Evolutionary conservation across 1,284 basidiomycete genomes (phyloP).

Genomic region (Meira nashicola): DNA sequence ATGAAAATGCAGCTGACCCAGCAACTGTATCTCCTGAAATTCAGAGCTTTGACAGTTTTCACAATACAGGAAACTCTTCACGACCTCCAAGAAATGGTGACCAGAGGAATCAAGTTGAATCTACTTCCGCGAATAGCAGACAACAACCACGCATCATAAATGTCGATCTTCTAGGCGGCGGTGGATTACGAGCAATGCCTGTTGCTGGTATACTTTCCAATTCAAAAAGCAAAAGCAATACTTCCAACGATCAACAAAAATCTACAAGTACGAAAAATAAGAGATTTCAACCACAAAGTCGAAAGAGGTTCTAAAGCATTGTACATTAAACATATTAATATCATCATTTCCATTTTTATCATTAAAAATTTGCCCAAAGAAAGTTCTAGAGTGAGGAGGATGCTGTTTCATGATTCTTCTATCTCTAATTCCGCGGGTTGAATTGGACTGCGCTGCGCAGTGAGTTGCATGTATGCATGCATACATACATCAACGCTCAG

Average conservation of each 20-base stretch:
- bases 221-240: not conserved
- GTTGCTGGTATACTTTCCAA: not conserved
- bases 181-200: constrained; percentile 1
- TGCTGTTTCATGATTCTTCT: too few species aligned
- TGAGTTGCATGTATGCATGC: too few species aligned
- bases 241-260: not conserved
- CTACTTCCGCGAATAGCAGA: not conserved
- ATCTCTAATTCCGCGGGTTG: too few species aligned
- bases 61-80: not conserved
- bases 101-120: not conserved
- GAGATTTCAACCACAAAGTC: too few species aligned
- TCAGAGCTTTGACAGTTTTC: not conserved
- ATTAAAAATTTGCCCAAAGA: too few species aligned
- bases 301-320: too few species aligned
- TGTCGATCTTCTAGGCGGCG: not conserved
- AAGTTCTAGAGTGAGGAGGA: too few species aligned
- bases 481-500: too few species aligned
- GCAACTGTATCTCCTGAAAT: not conserved
- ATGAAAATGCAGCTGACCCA: not conserved
- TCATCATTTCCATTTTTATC: too few species aligned
- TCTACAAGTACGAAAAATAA: too few species aligned
- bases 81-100: not conserved
- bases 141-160: not conserved
- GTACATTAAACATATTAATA: too few species aligned
- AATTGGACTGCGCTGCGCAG: too few species aligned